These are phyloP conservation scores for Yamadazyma dushanensis DNA, from an alignment of 1,139 yeast species.

Conservation along the genomic window DNA sequence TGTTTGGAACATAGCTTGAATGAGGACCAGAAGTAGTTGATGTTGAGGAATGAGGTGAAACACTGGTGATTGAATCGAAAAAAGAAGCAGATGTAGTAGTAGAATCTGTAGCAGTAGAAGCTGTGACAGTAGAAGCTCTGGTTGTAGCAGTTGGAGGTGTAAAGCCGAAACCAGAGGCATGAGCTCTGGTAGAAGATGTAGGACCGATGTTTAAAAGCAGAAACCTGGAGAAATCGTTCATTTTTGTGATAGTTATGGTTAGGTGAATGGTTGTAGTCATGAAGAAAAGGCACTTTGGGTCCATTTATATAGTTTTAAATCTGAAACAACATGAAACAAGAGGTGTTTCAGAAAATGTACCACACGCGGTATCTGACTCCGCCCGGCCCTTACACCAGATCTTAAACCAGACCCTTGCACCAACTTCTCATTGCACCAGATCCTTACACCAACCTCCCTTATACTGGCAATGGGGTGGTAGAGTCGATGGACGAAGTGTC, in stretches of 20 bases:
- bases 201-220: conserved; percentile 1
- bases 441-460: too few relatives aligned
- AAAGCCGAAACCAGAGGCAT: conserved; percentile 1
- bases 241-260: conserved; percentile 5
- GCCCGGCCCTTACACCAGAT: too few relatives aligned
- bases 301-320: conserved; percentile 3
- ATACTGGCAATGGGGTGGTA: too few relatives aligned
- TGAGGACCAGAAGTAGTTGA: not conserved
- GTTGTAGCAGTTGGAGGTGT: conserved; percentile 3
- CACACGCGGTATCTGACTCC: too few relatives aligned
- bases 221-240: conserved; percentile 8
- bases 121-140: conserved; percentile 6
- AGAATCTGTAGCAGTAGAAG: not conserved
- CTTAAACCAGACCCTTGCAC: too few relatives aligned
- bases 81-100: not conserved
- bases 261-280: conserved; percentile 1
- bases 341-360: conserved; percentile 7
- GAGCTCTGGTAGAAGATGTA: not conserved
- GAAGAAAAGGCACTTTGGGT: not conserved
- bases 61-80: not conserved
- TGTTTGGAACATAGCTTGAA: not conserved
- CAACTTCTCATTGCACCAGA: too few relatives aligned
- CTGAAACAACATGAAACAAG: conserved; percentile 8
- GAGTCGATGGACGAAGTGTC: too few relatives aligned
- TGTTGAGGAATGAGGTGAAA: not conserved